phyloP scores from a whole-genome alignment of 2,329 filamentous ascomycete genomes.

The Alternaria rosae region DNA sequence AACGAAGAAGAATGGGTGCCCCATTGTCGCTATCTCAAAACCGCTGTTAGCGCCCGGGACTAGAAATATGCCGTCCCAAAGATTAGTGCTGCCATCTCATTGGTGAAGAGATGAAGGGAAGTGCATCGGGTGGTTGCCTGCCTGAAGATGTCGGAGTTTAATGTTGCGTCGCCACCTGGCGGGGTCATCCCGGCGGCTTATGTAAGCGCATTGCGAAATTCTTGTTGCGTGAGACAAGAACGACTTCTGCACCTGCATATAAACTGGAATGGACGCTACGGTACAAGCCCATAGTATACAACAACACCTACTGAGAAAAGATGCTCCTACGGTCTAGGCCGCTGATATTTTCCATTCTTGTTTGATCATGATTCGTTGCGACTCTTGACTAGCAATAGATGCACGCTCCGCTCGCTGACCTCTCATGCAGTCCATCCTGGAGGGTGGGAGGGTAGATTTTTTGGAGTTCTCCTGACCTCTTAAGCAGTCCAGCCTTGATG shows the following conservation, averaged over 20 bases:
- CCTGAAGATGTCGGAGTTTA: slow-evolving; percentile 7
- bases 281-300: neutral
- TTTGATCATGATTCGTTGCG: slow-evolving; percentile 7
- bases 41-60: neutral
- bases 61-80: neutral
- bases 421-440: neutral
- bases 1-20: neutral
- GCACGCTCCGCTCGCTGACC: slow-evolving; percentile 1
- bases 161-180: slow-evolving; percentile 6
- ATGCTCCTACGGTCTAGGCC: neutral
- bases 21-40: neutral
- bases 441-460: neutral
- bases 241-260: neutral
- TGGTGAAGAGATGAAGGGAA: slow-evolving; percentile 2
- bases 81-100: neutral
- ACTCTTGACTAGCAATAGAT: slow-evolving; percentile 9
- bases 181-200: neutral
- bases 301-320: neutral
- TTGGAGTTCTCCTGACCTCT: neutral
- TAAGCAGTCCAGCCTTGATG: neutral
- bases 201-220: neutral
- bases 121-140: neutral
- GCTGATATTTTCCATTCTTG: neutral
- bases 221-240: neutral
- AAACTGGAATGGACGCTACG: neutral